phyloP scores from a whole-genome alignment of 2,329 filamentous ascomycete species.

The Cadophora sp. region DNA sequence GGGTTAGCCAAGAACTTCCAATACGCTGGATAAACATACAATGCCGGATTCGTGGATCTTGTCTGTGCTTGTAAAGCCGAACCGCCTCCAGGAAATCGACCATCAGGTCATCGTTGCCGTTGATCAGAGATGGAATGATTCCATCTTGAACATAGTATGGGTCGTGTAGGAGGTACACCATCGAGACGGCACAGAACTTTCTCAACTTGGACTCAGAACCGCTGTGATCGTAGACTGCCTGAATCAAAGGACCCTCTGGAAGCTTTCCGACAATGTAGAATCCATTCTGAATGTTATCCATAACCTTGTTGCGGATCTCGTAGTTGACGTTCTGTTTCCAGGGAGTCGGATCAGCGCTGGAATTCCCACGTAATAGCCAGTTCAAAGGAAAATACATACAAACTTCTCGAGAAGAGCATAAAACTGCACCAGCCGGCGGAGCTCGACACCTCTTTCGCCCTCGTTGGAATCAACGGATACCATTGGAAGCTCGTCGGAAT shows the following conservation, averaged over 20 bases:
- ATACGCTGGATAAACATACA: background rate
- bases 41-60: constrained; percentile 36
- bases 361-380: background rate
- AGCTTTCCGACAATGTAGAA: constrained; percentile 27
- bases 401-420: constrained; percentile 33
- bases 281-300: constrained; percentile 39
- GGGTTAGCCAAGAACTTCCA: background rate
- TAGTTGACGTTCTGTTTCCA: constrained; percentile 1
- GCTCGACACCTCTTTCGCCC: background rate
- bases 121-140: constrained; percentile 18
- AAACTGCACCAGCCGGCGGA: constrained; percentile 14
- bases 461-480: background rate
- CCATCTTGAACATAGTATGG: constrained; percentile 13
- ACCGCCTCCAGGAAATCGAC: constrained; percentile 31
- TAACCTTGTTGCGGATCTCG: constrained; percentile 32
- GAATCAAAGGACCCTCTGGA: constrained; percentile 25
- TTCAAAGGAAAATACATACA: background rate
- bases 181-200: constrained; percentile 29
- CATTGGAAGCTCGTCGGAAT: background rate
- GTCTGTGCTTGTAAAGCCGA: background rate
- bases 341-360: background rate
- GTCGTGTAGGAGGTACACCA: constrained; percentile 21
- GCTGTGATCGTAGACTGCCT: constrained; percentile 29
- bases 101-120: constrained; percentile 20
- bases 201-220: constrained; percentile 24